phyloP scores from a whole-genome alignment of 2,329 filamentous ascomycete genomes.

The Botrytis pseudocinerea region DNA sequence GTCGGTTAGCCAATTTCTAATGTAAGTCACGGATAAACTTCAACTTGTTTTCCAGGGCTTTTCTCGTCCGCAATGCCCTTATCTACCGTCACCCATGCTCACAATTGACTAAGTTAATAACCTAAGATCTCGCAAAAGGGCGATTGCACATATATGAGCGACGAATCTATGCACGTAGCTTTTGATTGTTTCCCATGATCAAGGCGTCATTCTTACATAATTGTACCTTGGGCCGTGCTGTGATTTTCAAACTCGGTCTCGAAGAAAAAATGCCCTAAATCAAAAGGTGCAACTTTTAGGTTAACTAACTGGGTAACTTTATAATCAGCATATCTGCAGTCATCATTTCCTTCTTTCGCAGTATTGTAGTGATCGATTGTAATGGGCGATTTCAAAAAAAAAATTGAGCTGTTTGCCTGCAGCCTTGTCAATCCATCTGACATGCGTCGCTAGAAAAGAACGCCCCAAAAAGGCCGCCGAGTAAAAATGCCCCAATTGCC shows the following conservation, averaged over 20 bases:
- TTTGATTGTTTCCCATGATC: not conserved
- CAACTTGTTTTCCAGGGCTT: not conserved
- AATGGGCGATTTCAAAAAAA: not conserved
- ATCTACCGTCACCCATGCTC: not conserved
- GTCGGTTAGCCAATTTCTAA: not conserved
- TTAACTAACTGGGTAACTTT: not conserved
- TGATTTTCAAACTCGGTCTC: too few relatives aligned
- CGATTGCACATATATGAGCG: not conserved
- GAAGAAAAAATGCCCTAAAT: not conserved
- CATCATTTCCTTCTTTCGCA: not conserved
- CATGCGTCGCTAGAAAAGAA: not conserved
- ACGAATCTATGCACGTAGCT: not conserved
- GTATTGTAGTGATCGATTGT: not conserved
- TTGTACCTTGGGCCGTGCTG: not conserved
- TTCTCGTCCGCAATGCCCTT: not conserved
- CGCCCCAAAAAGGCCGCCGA: not conserved
- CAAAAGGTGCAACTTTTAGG: not conserved
- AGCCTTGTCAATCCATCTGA: not conserved
- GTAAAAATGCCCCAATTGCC: conserved; percentile 5
- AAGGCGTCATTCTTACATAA: not conserved
- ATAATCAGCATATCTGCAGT: not conserved
- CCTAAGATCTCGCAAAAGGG: not conserved
- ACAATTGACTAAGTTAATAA: not conserved
- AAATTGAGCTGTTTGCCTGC: not conserved
- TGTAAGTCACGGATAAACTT: not conserved